These are phyloP conservation scores for Phytophthora crassamura DNA, from an alignment of 352 stramenopile genomes.

Conservation along the genomic window DNA sequence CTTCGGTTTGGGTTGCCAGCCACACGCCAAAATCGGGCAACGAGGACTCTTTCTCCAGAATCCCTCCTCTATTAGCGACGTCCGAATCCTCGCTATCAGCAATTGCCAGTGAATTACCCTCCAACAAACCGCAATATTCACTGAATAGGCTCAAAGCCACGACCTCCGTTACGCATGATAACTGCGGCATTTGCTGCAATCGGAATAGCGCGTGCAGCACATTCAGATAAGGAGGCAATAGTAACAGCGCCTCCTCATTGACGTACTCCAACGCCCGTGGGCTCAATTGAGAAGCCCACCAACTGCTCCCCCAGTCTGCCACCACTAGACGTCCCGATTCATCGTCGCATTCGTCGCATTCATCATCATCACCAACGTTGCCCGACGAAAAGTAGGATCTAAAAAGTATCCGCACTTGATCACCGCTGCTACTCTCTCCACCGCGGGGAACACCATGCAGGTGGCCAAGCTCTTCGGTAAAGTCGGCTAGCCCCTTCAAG, in stretches of 20 bases:
- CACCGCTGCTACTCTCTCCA: conserved; percentile 21
- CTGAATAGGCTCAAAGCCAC: conserved; percentile 55
- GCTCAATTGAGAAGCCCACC: conserved; percentile 43
- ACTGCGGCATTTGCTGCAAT: conserved; percentile 47
- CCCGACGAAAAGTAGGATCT: conserved; percentile 41
- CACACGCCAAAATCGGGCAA: conserved; percentile 45
- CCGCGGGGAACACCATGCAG: conserved; percentile 10
- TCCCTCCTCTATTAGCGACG: conserved; percentile 4
- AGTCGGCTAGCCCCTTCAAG: conserved; percentile 16
- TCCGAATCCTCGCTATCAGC: background rate
- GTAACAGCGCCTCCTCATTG: conserved; percentile 40
- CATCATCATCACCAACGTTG: conserved; percentile 15
- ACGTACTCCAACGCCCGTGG: conserved; percentile 30
- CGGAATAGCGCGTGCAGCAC: conserved; percentile 63
- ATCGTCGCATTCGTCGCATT: conserved; percentile 28
- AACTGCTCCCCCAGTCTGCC: conserved; percentile 44
- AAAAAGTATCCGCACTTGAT: conserved; percentile 41
- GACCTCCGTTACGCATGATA: conserved; percentile 45
- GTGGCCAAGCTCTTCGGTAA: conserved; percentile 28
- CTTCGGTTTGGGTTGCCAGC: conserved; percentile 53
- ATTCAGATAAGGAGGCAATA: conserved; percentile 57
- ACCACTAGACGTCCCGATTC: conserved; percentile 15
- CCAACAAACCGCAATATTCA: conserved; percentile 32
- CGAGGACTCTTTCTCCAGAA: conserved; percentile 13
- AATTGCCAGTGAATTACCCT: background rate